Conservation (phyloP, 164 flowering plant genomes). For the Annona cherimola region DNA sequence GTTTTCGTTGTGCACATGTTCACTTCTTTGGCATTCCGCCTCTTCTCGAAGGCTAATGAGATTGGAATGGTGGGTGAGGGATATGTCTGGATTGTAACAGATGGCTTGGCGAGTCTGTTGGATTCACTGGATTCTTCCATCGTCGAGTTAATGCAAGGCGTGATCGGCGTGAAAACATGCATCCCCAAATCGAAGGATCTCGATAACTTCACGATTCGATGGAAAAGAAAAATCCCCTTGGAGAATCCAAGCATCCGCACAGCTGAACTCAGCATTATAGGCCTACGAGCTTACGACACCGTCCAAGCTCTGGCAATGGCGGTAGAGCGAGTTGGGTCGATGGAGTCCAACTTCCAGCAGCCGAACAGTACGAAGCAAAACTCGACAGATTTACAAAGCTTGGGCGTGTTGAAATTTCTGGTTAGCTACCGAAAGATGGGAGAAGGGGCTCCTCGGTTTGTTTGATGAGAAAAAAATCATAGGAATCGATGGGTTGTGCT, state of each 20-base stretch:
- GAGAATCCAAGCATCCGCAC: slow-evolving; percentile 2
- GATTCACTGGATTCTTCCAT: slow-evolving; percentile 11
- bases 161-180: slow-evolving; percentile 20
- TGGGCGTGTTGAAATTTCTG: slow-evolving; percentile 31
- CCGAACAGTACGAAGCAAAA: not conserved
- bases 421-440: too few relatives aligned
- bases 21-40: slow-evolving; percentile 1
- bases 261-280: slow-evolving; percentile 15
- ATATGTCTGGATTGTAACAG: slow-evolving; percentile 26
- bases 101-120: slow-evolving; percentile 9
- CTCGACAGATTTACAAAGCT: slow-evolving; percentile 10
- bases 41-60: slow-evolving; percentile 12
- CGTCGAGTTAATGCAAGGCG: slow-evolving; percentile 24
- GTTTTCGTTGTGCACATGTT: slow-evolving; percentile 25
- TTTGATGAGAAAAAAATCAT: too few relatives aligned
- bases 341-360: slow-evolving; percentile 9
- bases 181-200: slow-evolving; percentile 11
- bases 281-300: slow-evolving; percentile 54
- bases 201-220: slow-evolving; percentile 9
- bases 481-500: too few relatives aligned
- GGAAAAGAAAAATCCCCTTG: slow-evolving; percentile 8
- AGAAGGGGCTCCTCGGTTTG: too few relatives aligned
- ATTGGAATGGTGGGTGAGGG: slow-evolving; percentile 22
- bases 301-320: slow-evolving; percentile 35
- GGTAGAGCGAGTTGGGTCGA: slow-evolving; percentile 20